Conservation (phyloP, 2,329 filamentous ascomycete genomes). For the Huntiella savannae region DNA sequence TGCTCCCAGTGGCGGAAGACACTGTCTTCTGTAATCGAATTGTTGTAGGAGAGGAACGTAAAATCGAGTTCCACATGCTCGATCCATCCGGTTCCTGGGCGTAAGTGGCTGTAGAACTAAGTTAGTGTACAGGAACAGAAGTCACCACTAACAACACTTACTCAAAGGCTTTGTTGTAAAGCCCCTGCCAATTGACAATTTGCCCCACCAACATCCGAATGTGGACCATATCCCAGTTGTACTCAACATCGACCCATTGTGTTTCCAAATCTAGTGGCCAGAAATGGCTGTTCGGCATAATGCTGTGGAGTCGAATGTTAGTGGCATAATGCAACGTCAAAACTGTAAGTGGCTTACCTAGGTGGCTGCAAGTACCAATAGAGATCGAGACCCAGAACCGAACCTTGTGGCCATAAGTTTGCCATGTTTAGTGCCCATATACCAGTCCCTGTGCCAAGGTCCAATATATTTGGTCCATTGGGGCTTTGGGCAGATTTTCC, state of each 20-base stretch:
- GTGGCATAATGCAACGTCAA: background rate
- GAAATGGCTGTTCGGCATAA: slow-evolving; percentile 50
- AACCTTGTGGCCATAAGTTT: slow-evolving; percentile 27
- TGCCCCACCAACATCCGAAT: slow-evolving; percentile 62
- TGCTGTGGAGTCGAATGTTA: slow-evolving; percentile 26
- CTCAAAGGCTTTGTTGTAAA: slow-evolving; percentile 54
- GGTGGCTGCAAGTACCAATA: slow-evolving; percentile 22
- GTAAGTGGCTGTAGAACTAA: slow-evolving; percentile 42
- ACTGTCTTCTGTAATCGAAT: slow-evolving; percentile 36
- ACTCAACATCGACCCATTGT: slow-evolving; percentile 35
- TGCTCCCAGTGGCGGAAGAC: slow-evolving; percentile 48
- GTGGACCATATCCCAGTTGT: slow-evolving; percentile 66
- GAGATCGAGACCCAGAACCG: slow-evolving; percentile 23
- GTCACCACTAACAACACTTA: slow-evolving; percentile 22
- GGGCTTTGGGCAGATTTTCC: slow-evolving; percentile 6
- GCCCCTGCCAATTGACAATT: slow-evolving; percentile 52
- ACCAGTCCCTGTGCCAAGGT: slow-evolving; percentile 70
- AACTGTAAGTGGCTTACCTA: slow-evolving; percentile 16
- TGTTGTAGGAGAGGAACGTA: slow-evolving; percentile 51
- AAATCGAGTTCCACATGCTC: slow-evolving; percentile 87
- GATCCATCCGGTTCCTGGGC: slow-evolving; percentile 53
- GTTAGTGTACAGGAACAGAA: background rate
- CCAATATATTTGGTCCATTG: slow-evolving; percentile 27
- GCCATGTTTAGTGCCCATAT: slow-evolving; percentile 85
- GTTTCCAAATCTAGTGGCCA: slow-evolving; percentile 60